Percentiles rank a stretch among this genome's conserved stretches.
These are phyloP conservation scores for Cladochytrium replicatum DNA, from an alignment of 192 early-diverging fungal species.

Conservation along the genomic window DNA sequence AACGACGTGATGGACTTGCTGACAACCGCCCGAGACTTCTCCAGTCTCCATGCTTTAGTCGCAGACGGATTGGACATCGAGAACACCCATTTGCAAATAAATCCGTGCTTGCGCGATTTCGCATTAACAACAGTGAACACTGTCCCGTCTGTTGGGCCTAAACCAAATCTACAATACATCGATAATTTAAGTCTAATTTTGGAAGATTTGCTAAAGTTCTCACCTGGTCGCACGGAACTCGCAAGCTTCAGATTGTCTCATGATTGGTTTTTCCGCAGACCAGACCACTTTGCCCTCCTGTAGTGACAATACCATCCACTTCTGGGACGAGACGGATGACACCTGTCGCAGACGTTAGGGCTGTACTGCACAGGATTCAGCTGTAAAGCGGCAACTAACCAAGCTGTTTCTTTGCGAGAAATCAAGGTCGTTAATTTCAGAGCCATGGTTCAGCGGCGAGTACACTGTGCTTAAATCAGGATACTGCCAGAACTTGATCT, in stretches of 20 bases:
- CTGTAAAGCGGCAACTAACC: too few species aligned
- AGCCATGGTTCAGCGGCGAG: too few species aligned
- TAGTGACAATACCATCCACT: slow-evolving; percentile 21
- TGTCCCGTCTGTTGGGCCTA: slow-evolving; percentile 35
- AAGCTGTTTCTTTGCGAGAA: too few species aligned
- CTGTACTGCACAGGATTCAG: too few species aligned
- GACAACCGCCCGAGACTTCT: slow-evolving; percentile 34
- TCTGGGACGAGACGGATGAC: slow-evolving; percentile 35
- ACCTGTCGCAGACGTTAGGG: slow-evolving; percentile 42
- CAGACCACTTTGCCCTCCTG: slow-evolving; percentile 28
- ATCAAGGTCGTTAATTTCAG: too few species aligned
- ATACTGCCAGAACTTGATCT: too few species aligned
- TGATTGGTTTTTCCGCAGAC: slow-evolving; percentile 23
- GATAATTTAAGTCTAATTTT: background rate
- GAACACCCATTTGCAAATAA: slow-evolving; percentile 55
- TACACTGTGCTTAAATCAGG: too few species aligned
- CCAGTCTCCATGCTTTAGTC: slow-evolving; percentile 39
- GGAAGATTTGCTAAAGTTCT: background rate
- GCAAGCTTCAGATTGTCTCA: slow-evolving; percentile 13
- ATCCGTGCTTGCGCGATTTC: slow-evolving; percentile 39
- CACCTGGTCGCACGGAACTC: slow-evolving; percentile 28
- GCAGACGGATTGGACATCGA: too few species aligned
- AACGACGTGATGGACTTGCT: slow-evolving; percentile 57
- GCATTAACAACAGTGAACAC: slow-evolving; percentile 60
- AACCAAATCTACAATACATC: slow-evolving; percentile 41